A percentile compares a stretch with the other conserved stretches of the same genome.
Conservation (phyloP, 495 filamentous ascomycete genomes). For the Aspergillus ellipticus region DNA sequence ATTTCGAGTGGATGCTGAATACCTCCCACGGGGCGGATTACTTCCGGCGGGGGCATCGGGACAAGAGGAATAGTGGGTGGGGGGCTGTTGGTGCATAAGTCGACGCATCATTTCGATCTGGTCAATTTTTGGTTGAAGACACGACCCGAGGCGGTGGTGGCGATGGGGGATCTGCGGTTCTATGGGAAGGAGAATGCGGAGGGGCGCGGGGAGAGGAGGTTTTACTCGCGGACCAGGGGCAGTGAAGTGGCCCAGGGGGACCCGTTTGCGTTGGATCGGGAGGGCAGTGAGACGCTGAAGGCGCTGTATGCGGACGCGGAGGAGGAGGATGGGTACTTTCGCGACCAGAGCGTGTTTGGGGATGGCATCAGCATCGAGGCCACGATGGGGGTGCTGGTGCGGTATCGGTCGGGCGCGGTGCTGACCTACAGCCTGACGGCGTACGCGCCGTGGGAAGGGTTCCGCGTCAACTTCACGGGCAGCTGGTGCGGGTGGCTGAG, state of each 20-base stretch:
- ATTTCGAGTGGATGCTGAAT: conserved; percentile 60
- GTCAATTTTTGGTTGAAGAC: conserved; percentile 33
- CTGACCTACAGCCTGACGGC: conserved; percentile 30
- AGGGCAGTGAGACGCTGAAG: conserved; percentile 47
- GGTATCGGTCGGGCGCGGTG: conserved; percentile 38
- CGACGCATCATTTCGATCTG: conserved; percentile 34
- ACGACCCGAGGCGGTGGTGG: conserved; percentile 25
- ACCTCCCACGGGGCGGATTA: conserved; percentile 58
- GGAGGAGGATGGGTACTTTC: conserved; percentile 55
- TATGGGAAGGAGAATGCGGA: conserved; percentile 36
- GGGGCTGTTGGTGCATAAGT: conserved; percentile 42
- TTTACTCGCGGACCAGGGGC: conserved; percentile 29
- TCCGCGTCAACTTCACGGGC: conserved; percentile 31
- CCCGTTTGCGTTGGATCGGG: conserved; percentile 49
- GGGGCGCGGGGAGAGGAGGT: conserved; percentile 23
- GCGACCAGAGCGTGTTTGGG: conserved; percentile 56
- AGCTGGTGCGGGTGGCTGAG: conserved; percentile 3
- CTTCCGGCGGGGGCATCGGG: conserved; percentile 60
- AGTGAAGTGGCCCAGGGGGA: conserved; percentile 25
- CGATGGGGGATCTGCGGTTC: conserved; percentile 32
- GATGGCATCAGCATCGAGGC: conserved; percentile 60
- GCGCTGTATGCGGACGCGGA: conserved; percentile 55
- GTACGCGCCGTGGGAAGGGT: conserved; percentile 35
- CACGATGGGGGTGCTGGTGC: conserved; percentile 55
- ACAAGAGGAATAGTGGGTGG: conserved; percentile 54